Percentiles rank a stretch among this genome's conserved stretches.
phyloP scores from a whole-genome alignment of 805 yeast species.

The Metschnikowia similis region DNA sequence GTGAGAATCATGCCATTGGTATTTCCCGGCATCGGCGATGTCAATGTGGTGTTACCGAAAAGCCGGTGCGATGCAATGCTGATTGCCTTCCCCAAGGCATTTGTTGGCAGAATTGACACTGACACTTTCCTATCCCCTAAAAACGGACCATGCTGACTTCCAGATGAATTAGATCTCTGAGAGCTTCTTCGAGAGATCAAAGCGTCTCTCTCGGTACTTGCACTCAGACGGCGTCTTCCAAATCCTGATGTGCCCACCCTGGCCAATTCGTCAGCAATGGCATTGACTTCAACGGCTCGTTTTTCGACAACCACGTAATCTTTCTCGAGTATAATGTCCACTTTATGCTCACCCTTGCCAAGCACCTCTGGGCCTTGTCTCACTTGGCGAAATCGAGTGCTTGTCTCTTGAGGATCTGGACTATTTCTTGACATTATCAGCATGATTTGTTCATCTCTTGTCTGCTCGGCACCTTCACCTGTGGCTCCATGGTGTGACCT shows the following conservation, averaged over 20 bases:
- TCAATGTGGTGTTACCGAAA: slow-evolving; percentile 48
- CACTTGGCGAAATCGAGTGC: slow-evolving; percentile 22
- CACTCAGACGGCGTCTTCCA: slow-evolving; percentile 36
- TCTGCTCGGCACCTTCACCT: slow-evolving; percentile 2
- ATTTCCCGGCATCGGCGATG: slow-evolving; percentile 12
- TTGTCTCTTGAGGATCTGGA: slow-evolving; percentile 37
- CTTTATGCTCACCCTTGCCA: slow-evolving; percentile 18
- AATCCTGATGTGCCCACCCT: slow-evolving; percentile 51
- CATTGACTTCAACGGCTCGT: slow-evolving; percentile 90
- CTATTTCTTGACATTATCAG: slow-evolving; percentile 39
- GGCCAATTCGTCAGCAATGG: slow-evolving; percentile 89
- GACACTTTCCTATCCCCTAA: slow-evolving; percentile 61
- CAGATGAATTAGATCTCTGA: slow-evolving; percentile 45
- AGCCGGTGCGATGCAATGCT: slow-evolving; percentile 84
- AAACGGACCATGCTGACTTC: slow-evolving; percentile 57
- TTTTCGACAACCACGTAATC: slow-evolving; percentile 95
- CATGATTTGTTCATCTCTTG: slow-evolving; percentile 44
- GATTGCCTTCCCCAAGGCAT: slow-evolving; percentile 83
- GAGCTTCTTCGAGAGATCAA: slow-evolving; percentile 28
- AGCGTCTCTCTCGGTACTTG: slow-evolving; percentile 19
- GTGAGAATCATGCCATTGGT: slow-evolving; percentile 1
- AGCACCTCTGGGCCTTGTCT: slow-evolving; percentile 8
- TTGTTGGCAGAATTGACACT: slow-evolving; percentile 73
- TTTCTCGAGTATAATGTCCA: slow-evolving; percentile 59
- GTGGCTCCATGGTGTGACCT: neutral